phyloP scores from a whole-genome alignment of 163 green algal genomes.

The Volvox carteri region DNA sequence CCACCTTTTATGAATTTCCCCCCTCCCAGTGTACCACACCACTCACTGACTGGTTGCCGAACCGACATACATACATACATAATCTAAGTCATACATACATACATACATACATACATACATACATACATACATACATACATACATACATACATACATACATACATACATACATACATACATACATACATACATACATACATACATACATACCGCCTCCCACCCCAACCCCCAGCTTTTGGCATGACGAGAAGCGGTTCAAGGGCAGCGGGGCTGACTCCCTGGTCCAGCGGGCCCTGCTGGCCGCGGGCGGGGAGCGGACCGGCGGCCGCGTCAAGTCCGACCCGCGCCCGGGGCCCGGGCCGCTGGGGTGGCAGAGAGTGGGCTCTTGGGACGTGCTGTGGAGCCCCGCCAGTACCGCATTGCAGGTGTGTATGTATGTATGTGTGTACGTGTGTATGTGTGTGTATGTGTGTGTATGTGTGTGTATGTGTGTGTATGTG shows the following conservation, averaged over 20 bases:
- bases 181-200: background rate
- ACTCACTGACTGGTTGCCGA: too few relatives aligned
- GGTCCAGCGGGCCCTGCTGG: constrained; percentile 60
- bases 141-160: background rate
- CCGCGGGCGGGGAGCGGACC: constrained; percentile 58
- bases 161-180: background rate
- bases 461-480: too few relatives aligned
- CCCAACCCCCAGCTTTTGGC: constrained; percentile 61
- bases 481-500: too few relatives aligned
- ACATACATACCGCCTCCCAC: background rate
- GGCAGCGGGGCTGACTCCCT: constrained; percentile 64
- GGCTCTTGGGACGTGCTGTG: constrained; percentile 71
- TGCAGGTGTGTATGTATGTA: constrained; percentile 63
- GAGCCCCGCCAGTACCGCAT: constrained; percentile 61
- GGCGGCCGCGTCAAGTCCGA: constrained; percentile 64
- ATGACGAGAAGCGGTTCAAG: constrained; percentile 75
- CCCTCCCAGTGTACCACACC: too few relatives aligned
- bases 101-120: background rate
- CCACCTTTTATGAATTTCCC: too few relatives aligned
- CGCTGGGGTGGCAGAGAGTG: constrained; percentile 67
- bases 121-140: background rate
- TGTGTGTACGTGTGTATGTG: too few relatives aligned
- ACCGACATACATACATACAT: too few relatives aligned
- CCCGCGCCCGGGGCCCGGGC: constrained; percentile 44
- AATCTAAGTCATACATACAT: background rate